These are phyloP conservation scores for Senna siamea DNA, from an alignment of 306 rosid species.

Conservation along the genomic window DNA sequence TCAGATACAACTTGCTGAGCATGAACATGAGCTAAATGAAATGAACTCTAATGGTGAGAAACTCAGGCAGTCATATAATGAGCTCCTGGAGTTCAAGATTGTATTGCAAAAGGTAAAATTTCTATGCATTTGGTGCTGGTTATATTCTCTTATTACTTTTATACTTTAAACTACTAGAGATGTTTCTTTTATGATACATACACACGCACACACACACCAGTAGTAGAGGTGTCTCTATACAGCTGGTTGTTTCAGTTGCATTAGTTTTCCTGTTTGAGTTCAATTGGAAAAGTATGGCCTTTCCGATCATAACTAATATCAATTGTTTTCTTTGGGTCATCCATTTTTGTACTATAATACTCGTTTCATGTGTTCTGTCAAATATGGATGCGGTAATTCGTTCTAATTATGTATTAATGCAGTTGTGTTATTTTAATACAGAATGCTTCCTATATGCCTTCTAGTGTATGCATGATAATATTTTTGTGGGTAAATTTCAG, in stretches of 20 bases:
- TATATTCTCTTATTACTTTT: slow-evolving; percentile 16
- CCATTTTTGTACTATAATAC: slow-evolving; percentile 1
- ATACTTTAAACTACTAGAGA: slow-evolving; percentile 17
- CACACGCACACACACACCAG: too few species aligned
- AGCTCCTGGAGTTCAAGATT: slow-evolving; percentile 88
- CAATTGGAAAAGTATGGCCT: slow-evolving; percentile 1
- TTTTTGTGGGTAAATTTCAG: slow-evolving; percentile 51
- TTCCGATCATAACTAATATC: slow-evolving; percentile 17
- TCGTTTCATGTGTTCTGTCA: slow-evolving; percentile 32
- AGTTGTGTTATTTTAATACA: neutral
- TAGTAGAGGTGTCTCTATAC: slow-evolving; percentile 4
- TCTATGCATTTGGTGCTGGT: slow-evolving; percentile 1
- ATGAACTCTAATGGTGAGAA: slow-evolving; percentile 81
- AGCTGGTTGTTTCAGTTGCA: neutral
- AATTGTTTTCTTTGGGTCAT: slow-evolving; percentile 2
- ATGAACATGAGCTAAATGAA: slow-evolving; percentile 80
- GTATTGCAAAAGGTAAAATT: slow-evolving; percentile 79
- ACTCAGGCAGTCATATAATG: slow-evolving; percentile 78
- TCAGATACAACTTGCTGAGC: slow-evolving; percentile 82
- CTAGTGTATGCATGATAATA: slow-evolving; percentile 27
- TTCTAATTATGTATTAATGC: neutral
- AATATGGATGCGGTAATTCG: neutral
- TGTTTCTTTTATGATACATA: neutral
- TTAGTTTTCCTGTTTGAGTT: slow-evolving; percentile 15
- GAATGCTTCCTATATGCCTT: slow-evolving; percentile 28